Percentiles rank a stretch among this genome's conserved stretches.
Conservation (phyloP, 176 grass and related monocot genomes). For the Aechmea fasciata region DNA sequence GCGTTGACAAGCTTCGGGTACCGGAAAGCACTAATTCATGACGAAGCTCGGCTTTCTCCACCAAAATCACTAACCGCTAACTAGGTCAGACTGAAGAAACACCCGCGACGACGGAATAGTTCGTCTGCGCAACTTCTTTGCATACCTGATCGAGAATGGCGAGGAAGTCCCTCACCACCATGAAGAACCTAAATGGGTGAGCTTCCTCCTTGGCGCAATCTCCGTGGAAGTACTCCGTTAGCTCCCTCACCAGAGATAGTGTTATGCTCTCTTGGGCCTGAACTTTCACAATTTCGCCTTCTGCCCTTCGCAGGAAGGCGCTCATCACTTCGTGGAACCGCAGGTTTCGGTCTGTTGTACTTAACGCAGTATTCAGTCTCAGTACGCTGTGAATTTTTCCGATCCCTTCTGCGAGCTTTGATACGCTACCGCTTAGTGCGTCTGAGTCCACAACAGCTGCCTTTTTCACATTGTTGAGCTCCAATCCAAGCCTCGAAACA, state of each 20-base stretch:
- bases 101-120: conserved; percentile 52
- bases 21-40: too few relatives aligned
- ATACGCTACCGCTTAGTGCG: conserved; percentile 75
- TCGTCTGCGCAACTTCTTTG: conserved; percentile 67
- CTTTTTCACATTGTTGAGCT: conserved; percentile 82
- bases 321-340: conserved; percentile 65
- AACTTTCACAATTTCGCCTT: conserved; percentile 71
- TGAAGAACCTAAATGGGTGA: conserved; percentile 96
- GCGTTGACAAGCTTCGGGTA: too few relatives aligned
- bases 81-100: too few relatives aligned
- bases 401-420: conserved; percentile 77
- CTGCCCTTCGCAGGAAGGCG: conserved; percentile 63
- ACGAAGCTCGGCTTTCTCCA: too few relatives aligned
- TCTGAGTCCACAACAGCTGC: conserved; percentile 92
- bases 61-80: too few relatives aligned
- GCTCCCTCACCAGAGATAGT: conserved; percentile 84
- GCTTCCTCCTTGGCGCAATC: conserved; percentile 80
- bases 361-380: conserved; percentile 40
- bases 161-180: conserved; percentile 90
- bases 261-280: conserved; percentile 85
- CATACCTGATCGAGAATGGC: conserved; percentile 71
- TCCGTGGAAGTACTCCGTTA: conserved; percentile 93
- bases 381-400: conserved; percentile 72
- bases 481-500: conserved; percentile 58
- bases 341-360: conserved; percentile 29